These are phyloP conservation scores for Solanum microdontum DNA, from an alignment of 257 asterid genomes.

Conservation along the genomic window DNA sequence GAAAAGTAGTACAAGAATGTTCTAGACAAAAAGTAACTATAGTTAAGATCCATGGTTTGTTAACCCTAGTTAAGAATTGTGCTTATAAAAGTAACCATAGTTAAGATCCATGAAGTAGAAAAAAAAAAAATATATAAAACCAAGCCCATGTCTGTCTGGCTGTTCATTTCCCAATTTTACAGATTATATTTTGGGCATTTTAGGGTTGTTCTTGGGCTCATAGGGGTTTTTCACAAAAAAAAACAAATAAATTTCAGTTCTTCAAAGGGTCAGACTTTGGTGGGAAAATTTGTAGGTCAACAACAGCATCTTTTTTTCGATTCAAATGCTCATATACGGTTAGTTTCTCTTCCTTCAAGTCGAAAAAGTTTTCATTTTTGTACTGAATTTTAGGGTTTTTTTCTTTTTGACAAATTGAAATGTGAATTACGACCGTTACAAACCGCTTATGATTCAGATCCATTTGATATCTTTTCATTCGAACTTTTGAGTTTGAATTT, in stretches of 20 bases:
- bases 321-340: constrained; percentile 18
- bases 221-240: constrained; percentile 25
- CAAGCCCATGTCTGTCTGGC: constrained; percentile 17
- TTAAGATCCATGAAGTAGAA: constrained; percentile 10
- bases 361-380: not conserved
- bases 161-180: constrained; percentile 9
- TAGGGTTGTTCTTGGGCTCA: constrained; percentile 17
- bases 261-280: constrained; percentile 18
- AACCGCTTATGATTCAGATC: constrained; percentile 31
- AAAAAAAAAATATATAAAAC: not conserved
- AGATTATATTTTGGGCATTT: constrained; percentile 10
- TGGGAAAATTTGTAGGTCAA: constrained; percentile 19
- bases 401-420: not conserved
- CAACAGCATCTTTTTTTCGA: constrained; percentile 7
- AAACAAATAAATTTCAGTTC: constrained; percentile 4
- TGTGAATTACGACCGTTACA: constrained; percentile 11
- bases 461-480: not conserved
- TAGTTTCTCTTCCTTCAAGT: constrained; percentile 5
- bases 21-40: constrained; percentile 11
- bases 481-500: not conserved
- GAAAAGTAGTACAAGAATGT: not conserved
- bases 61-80: constrained; percentile 27
- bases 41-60: constrained; percentile 1
- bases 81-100: constrained; percentile 15
- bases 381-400: constrained; percentile 26